Evolutionary conservation across 108 stramenopile species (phyloP), one percentile per base, ranked within the genome.

Genomic region (Pseudonitzschia multistriata): DNA sequence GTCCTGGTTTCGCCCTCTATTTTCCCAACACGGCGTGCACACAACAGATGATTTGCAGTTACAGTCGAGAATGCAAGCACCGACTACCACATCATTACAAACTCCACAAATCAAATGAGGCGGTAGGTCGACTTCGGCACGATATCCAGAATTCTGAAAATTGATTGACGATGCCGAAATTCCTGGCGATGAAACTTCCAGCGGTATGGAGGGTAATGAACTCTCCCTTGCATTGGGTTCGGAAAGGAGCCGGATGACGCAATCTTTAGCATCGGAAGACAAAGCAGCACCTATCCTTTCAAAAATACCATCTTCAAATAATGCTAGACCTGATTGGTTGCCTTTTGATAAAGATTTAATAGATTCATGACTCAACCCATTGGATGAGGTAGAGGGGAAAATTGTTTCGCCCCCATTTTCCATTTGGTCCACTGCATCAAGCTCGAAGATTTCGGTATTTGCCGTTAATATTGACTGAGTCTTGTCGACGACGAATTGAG

Each of bases 11-110:
- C 22, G 2, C 0, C 28, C 47, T 8, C 24, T 19, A 19, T 36
- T 50, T 59, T 81, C 80, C 71, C 71, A 76, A 49, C 80, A 76
- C 17, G 49, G 5, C 11, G 64, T 31, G 45, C 80, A 81, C 6
- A 81, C 71, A 2, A 71, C 71, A 19, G 76, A 77, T 14, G 52
- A 35, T 14, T 37, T n/a, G 49, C 80, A 81, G 37, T 74, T 70
- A 37, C 80, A 81, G 59, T 45, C 42, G 13, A 81, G 55, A 5
- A 70, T 60, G 15, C 65, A 49, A 11, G 80, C 74, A 49, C 75
- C 75, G 11, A 76, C 74, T 47, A 81, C 13, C 21, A 72, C 80
- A 69, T 81, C 80, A 0, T 73, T 73, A 33, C 80, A 81, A 30
- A 70, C 27, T 5, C 30, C 15, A 60, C 80, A 81, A 48, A 81